Conservation (phyloP, 495 filamentous ascomycete species). For the Hypoxylon intermedium region DNA sequence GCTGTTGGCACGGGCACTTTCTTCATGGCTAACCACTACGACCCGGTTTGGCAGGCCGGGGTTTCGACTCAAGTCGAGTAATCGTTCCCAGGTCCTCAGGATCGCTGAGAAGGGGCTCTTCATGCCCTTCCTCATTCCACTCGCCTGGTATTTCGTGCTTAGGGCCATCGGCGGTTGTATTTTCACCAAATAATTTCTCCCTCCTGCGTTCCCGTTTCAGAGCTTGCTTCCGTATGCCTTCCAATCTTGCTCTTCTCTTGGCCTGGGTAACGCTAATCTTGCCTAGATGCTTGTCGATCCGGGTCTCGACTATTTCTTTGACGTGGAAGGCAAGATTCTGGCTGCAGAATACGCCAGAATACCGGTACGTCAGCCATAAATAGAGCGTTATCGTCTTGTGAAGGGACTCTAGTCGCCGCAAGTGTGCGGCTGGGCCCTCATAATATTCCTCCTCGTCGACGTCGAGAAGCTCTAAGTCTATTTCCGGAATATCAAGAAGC, state of each 20-base stretch:
- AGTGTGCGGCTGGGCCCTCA: constrained; percentile 56
- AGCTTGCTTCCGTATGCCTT: constrained; percentile 34
- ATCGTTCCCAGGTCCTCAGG: constrained; percentile 13
- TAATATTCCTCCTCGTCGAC: constrained; percentile 43
- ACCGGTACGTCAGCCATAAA: constrained; percentile 80
- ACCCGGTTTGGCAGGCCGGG: not conserved
- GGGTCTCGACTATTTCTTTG: constrained; percentile 77
- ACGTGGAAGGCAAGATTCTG: constrained; percentile 79
- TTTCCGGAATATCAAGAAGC: constrained; percentile 66
- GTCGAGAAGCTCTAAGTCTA: constrained; percentile 75
- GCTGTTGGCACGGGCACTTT: not conserved
- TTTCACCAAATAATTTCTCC: constrained; percentile 26
- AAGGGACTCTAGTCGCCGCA: constrained; percentile 72
- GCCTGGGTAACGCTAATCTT: constrained; percentile 35
- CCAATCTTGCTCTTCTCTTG: constrained; percentile 16
- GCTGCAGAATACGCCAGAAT: constrained; percentile 79
- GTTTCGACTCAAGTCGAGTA: not conserved
- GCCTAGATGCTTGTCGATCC: constrained; percentile 72
- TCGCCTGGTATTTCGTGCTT: constrained; percentile 38
- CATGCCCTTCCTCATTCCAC: constrained; percentile 43
- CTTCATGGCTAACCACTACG: not conserved
- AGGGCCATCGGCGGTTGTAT: not conserved
- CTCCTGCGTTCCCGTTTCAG: constrained; percentile 10
- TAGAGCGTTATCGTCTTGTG: constrained; percentile 86
- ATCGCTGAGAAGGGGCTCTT: constrained; percentile 41